Conservation (phyloP, 116 monocot genomes). For the Trichopus zeylanicus region DNA sequence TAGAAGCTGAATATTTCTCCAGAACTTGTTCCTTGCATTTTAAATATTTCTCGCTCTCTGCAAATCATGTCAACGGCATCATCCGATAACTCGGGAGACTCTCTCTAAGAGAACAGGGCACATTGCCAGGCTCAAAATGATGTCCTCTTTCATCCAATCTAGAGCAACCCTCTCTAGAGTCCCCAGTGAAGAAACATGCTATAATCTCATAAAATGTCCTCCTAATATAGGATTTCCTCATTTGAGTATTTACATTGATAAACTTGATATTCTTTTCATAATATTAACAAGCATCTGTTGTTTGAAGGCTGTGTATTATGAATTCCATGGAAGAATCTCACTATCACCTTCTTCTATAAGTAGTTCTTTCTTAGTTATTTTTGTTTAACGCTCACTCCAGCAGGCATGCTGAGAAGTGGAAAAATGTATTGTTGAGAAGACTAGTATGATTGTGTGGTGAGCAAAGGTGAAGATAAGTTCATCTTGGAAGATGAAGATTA, state of each 20-base stretch:
- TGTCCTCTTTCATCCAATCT: conserved; percentile 91
- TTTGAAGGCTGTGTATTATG: no score
- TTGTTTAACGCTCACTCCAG: no score
- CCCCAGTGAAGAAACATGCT: conserved; percentile 57
- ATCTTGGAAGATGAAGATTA: conserved; percentile 64
- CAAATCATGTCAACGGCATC: background rate
- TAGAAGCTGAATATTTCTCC: no score
- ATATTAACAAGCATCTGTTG: no score
- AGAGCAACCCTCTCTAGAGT: conserved; percentile 59
- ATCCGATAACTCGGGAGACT: conserved; percentile 25
- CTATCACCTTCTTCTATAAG: no score
- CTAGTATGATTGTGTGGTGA: background rate
- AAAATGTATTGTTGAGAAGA: background rate
- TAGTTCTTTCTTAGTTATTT: no score
- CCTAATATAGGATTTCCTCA: no score
- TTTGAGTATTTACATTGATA: no score
- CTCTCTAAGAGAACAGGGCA: conserved; percentile 56
- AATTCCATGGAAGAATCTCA: no score
- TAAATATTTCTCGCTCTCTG: background rate
- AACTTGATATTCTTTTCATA: no score
- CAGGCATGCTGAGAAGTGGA: no score
- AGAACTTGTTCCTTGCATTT: background rate
- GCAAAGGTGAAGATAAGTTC: conserved; percentile 37
- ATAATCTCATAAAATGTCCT: no score
- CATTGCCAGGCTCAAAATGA: conserved; percentile 62